Base-by-base conservation (phyloP, 2,329 filamentous ascomycete genomes). In the Hypoxylon sp. region DNA sequence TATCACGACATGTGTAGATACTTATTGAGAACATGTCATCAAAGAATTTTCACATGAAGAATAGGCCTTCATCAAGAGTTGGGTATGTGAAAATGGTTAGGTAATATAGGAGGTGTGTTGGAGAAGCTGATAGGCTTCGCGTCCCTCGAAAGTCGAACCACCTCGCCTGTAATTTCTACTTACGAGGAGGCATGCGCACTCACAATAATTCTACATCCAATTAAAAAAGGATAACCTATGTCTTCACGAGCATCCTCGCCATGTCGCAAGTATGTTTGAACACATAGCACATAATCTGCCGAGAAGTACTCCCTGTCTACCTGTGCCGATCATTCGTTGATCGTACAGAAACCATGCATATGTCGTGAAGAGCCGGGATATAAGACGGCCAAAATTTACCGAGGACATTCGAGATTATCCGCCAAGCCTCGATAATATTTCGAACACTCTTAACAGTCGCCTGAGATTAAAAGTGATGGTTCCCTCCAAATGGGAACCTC, bases 331-430 rank as follows among this genome's bases (percentile, higher is more conserved):
- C 31, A 43, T 33, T 54, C 20, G 29, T 10, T 37, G 29, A 49
- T 54, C 48, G 38, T 55, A 54, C 49, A 48, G 29, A 38, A 29
- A 48, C 45, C 49, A 24, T 31, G 56, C 46, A 37, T 49, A 40
- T 37, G 5, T 17, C 31, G 33, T 48, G 47, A 50, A 56, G 41
- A 57, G 45, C 52, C 45, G 41, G 49, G 48, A 52, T 18, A n/a
- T 18, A 9, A 47, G 17, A 38, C 50, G 41, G 46, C 23, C 47
- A 29, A 55, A 63, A 55, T 62, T 63, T 63, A 53, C 60, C 60
- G 60, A 60, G 60, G 53, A 48, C 42, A 45, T 52, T 48, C 49
- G 53, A 57, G 43, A 42, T 33, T 27, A 11, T 31, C 60, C 57
- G 60, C 53, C 46, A 55, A 63, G 55, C 41, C 29, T n/a, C 21